phyloP scores from a whole-genome alignment of 2,329 filamentous ascomycete genomes.

The Monilinia laxa region DNA sequence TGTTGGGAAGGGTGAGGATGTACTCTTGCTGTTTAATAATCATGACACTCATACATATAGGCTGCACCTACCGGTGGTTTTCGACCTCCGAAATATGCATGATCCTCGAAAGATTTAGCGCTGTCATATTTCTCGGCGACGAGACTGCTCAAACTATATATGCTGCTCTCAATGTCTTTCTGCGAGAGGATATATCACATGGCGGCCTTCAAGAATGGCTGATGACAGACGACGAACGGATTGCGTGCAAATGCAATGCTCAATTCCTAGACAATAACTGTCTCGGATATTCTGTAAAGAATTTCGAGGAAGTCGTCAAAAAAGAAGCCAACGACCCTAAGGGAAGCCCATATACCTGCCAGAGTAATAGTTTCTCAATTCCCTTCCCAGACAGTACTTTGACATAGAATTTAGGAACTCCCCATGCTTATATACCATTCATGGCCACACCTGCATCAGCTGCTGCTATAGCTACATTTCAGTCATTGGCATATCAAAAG shows the following conservation, averaged over 20 bases:
- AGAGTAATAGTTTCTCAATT: constrained; percentile 25
- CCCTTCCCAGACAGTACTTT: not conserved
- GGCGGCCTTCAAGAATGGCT: constrained; percentile 45
- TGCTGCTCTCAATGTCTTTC: constrained; percentile 47
- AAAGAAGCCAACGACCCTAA: constrained; percentile 25
- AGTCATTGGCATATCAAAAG: constrained; percentile 36
- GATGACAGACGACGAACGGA: constrained; percentile 40
- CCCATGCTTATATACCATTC: constrained; percentile 43
- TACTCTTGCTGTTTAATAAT: not conserved
- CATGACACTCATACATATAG: constrained; percentile 27
- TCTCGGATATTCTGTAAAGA: constrained; percentile 34
- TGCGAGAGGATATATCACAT: constrained; percentile 44
- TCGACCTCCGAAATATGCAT: constrained; percentile 45
- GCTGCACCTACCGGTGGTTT: constrained; percentile 47
- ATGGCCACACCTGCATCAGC: constrained; percentile 39
- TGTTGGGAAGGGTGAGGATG: constrained; percentile 31
- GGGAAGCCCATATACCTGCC: constrained; percentile 27
- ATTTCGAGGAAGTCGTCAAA: constrained; percentile 30
- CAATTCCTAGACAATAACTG: constrained; percentile 44
- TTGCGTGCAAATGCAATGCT: constrained; percentile 44
- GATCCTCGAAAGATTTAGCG: constrained; percentile 46
- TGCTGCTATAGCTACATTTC: constrained; percentile 39
- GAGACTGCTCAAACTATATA: constrained; percentile 44
- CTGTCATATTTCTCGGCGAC: constrained; percentile 46
- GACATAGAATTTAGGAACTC: constrained; percentile 35